phyloP scores from a whole-genome alignment of 1,284 basidiomycete species.

The Microbotryum violaceum region DNA sequence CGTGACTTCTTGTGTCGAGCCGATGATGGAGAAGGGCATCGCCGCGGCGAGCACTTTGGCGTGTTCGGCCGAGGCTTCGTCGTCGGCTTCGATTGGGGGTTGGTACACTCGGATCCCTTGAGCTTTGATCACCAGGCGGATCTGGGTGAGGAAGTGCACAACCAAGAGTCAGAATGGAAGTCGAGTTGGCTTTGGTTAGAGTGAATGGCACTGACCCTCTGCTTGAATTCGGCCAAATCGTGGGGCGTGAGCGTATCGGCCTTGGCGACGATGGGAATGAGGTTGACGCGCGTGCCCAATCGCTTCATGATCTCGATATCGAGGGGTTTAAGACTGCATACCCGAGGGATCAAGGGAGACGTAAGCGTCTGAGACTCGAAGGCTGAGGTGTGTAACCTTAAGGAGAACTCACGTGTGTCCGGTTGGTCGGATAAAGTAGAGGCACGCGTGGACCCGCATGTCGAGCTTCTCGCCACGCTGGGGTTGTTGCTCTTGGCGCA shows the following conservation, averaged over 20 bases:
- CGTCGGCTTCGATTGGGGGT: conserved; percentile 85
- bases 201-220: conserved; percentile 55
- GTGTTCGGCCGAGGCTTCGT: conserved; percentile 79
- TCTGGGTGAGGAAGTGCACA: conserved; percentile 44
- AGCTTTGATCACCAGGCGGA: conserved; percentile 80
- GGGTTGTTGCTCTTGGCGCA: conserved; percentile 99
- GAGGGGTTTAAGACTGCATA: conserved; percentile 76
- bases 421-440: conserved; percentile 95
- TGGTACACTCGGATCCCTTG: conserved; percentile 94
- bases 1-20: conserved; percentile 87
- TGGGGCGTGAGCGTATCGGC: conserved; percentile 93
- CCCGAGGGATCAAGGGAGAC: background rate
- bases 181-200: background rate
- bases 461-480: conserved; percentile 87
- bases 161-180: conserved; percentile 10
- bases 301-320: conserved; percentile 99
- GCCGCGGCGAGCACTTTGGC: conserved; percentile 75
- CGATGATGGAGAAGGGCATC: conserved; percentile 98
- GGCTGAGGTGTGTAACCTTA: background rate
- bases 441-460: conserved; percentile 88
- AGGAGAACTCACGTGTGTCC: conserved; percentile 75
- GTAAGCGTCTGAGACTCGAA: background rate
- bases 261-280: conserved; percentile 96
- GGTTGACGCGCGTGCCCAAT: conserved; percentile 87
- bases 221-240: conserved; percentile 86